Evolutionary conservation across 192 early-diverging fungal species (phyloP), one percentile per base, ranked within the genome.

Genomic region (Thamnidium elegans): DNA sequence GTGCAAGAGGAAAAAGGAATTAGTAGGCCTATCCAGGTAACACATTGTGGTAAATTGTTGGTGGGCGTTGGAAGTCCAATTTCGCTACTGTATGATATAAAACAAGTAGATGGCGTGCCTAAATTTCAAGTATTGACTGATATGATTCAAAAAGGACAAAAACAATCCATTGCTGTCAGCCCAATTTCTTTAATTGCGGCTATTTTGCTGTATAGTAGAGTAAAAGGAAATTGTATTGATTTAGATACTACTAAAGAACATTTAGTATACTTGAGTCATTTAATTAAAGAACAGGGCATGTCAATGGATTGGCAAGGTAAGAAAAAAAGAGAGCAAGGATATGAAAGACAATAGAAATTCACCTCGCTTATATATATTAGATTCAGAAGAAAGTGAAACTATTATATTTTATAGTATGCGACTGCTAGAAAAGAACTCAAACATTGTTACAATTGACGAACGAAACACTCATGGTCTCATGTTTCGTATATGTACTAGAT

Each of bases 261-360:
- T 58, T 32, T 58, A 39, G 56, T 20, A 14, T 58, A 59, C 42
- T 34, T 59, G 19, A 43, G 19, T 4, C 36, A 30, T 9, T 44
- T 44, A 15, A 59, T 59, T 21, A 59, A 59, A 59, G 20, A 20
- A 20, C 34, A 59, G 43, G 42, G 42, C 19, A 20, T 51, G 34
- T 8, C 19, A 26, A 52, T 64, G 50, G 63, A 64, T 44, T 64
- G 63, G 63, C 39, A 64, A 44, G 63, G 63, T 64, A 53, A 17
- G 5, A 64, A 8, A 5, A 8, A 36, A n/a, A n/a, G n/a, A n/a
- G n/a, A n/a, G n/a, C n/a, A n/a, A n/a, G n/a, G n/a, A 4, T 46
- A 34, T 34, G 9, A 31, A 50, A 50, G 3, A 14, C 3, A 10
- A 3, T 14, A 46, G 10, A 20, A 50, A 55, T 31, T 32, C 9